phyloP scores from a whole-genome alignment of 192 early-diverging fungal species.

The Spinellus fusiger region DNA sequence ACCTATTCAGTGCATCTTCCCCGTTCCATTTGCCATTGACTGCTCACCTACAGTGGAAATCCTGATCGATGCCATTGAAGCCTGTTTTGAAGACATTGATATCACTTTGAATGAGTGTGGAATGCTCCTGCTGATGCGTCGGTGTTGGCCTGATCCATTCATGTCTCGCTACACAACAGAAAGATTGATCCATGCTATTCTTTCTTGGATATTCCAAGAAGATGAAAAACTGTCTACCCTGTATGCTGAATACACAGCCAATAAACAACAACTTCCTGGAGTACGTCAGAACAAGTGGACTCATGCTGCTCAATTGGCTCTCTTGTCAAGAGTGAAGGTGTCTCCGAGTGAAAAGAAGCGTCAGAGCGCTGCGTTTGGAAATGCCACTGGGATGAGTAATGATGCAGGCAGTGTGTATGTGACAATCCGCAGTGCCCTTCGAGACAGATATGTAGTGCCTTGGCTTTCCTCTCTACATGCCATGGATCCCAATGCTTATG shows the following conservation, averaged over 20 bases:
- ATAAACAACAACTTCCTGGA: conserved; percentile 29
- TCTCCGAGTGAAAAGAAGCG: neutral
- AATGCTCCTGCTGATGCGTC: conserved; percentile 38
- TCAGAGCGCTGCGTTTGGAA: conserved; percentile 3
- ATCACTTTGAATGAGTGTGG: conserved; percentile 51
- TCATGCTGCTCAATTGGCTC: conserved; percentile 9
- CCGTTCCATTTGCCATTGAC: conserved; percentile 47
- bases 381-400: conserved; percentile 17
- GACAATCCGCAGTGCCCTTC: conserved; percentile 35
- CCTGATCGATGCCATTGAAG: conserved; percentile 41
- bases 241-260: conserved; percentile 37
- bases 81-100: conserved; percentile 44
- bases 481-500: conserved; percentile 32
- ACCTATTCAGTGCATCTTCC: conserved; percentile 39
- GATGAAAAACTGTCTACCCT: conserved; percentile 46
- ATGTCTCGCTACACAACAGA: conserved; percentile 47
- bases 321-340: conserved; percentile 8
- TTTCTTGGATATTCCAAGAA: conserved; percentile 45
- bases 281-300: conserved; percentile 24
- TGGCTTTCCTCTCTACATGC: conserved; percentile 45
- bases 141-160: conserved; percentile 56
- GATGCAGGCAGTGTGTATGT: conserved; percentile 41
- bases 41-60: conserved; percentile 43
- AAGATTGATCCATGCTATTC: conserved; percentile 36
- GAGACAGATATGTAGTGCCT: conserved; percentile 39